These are phyloP conservation scores for Myriosclerotinia curreyana DNA, from an alignment of 2,329 filamentous ascomycete genomes.

Conservation along the genomic window DNA sequence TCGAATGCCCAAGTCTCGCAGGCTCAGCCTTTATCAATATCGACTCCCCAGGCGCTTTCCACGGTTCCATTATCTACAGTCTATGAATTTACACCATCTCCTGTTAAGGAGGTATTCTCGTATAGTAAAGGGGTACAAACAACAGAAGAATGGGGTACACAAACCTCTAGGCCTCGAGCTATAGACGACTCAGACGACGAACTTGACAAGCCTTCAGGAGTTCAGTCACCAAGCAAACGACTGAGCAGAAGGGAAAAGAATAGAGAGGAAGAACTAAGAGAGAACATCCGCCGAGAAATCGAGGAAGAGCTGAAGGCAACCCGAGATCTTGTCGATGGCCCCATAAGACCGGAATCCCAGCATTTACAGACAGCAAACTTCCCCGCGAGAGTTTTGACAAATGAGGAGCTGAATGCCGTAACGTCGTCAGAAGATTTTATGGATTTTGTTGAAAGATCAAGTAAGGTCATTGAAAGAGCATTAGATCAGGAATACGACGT, in stretches of 20 bases:
- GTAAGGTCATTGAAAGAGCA: constrained; percentile 94
- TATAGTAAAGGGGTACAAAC: constrained; percentile 98
- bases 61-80: constrained; percentile 72
- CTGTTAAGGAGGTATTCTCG: constrained; percentile 80
- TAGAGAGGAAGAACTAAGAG: constrained; percentile 82
- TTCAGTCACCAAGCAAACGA: constrained; percentile 65
- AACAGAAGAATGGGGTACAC: constrained; percentile 65
- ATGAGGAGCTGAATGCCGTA: constrained; percentile 85
- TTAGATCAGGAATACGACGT: constrained; percentile 96
- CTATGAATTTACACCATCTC: constrained; percentile 74
- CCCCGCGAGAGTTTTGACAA: constrained; percentile 73
- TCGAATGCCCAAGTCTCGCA: constrained; percentile 43
- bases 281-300: constrained; percentile 81
- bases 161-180: constrained; percentile 51
- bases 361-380: constrained; percentile 55
- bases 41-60: constrained; percentile 61
- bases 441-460: constrained; percentile 91
- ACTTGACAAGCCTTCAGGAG: constrained; percentile 55
- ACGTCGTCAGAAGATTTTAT: constrained; percentile 90
- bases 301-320: constrained; percentile 84
- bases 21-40: constrained; percentile 44
- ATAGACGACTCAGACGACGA: constrained; percentile 62
- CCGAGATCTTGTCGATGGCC: constrained; percentile 57
- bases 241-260: constrained; percentile 76
- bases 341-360: constrained; percentile 46